These are phyloP conservation scores for Fusarium sp. DNA, from an alignment of 2,329 filamentous ascomycete species.

Conservation along the genomic window DNA sequence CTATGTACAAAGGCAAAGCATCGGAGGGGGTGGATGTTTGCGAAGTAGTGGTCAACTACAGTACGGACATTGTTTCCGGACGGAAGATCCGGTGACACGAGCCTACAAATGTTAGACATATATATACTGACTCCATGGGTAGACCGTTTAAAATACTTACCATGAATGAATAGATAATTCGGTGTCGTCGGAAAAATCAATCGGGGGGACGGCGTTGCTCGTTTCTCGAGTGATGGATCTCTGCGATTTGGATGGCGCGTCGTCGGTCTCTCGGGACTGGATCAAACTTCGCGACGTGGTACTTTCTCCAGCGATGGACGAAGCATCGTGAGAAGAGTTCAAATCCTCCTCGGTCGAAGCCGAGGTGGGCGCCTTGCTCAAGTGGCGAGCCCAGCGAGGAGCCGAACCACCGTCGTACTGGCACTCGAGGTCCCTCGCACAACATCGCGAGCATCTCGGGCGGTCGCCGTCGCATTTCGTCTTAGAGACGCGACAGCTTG, in stretches of 20 bases:
- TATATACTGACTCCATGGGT: neutral
- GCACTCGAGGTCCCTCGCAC: slow-evolving; percentile 51
- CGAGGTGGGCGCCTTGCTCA: slow-evolving; percentile 44
- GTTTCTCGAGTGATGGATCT: slow-evolving; percentile 39
- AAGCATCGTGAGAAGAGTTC: slow-evolving; percentile 32
- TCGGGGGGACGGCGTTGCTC: slow-evolving; percentile 36
- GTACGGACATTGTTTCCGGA: slow-evolving; percentile 51
- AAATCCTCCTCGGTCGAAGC: slow-evolving; percentile 41
- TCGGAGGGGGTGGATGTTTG: slow-evolving; percentile 55
- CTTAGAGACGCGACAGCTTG: slow-evolving; percentile 55
- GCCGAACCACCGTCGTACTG: slow-evolving; percentile 55
- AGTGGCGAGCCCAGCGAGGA: slow-evolving; percentile 53
- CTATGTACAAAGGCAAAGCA: slow-evolving; percentile 57
- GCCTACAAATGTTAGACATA: slow-evolving; percentile 42
- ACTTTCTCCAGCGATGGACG: slow-evolving; percentile 33
- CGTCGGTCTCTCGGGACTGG: slow-evolving; percentile 42
- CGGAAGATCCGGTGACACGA: slow-evolving; percentile 50
- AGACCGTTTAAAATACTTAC: slow-evolving; percentile 9
- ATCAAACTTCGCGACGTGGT: slow-evolving; percentile 42
- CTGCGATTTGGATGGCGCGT: slow-evolving; percentile 22
- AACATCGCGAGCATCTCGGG: slow-evolving; percentile 54
- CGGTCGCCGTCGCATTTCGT: slow-evolving; percentile 58
- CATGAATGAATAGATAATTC: slow-evolving; percentile 46
- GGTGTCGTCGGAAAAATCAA: slow-evolving; percentile 44
- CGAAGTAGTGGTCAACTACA: slow-evolving; percentile 54